Base-by-base conservation (phyloP, 768 basidiomycete species). In the Podaxis rugospora region DNA sequence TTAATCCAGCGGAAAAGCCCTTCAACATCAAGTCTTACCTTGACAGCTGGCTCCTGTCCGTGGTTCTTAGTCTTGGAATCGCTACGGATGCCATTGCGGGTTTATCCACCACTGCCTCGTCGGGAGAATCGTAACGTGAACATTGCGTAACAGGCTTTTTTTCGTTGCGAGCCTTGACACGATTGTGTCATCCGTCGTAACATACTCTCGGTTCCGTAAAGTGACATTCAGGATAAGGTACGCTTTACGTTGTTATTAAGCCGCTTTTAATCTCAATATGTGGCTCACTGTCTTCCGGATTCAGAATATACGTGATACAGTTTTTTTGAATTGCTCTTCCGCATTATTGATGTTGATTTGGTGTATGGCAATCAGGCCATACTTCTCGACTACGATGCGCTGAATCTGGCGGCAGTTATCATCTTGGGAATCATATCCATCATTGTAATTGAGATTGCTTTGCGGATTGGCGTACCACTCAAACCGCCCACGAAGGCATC, bases 21-120 rank as follows among this genome's bases (percentile, higher is more conserved):
- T 51, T 52, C 57, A 47, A 54, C 10, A 21, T 54, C 27, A 53
- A 53, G 21, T 32, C 59, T 2, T 60, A 47, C 40, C 51, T 60
- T 16, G 51, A 54, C 11, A 51, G 44, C 1, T 60, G 50, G 57
- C 6, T 47, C 2, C 46, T 54, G 35, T 16, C 28, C 5, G 46
- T 32, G 13, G 32, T 60, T 16, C n/a, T 60, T 6, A 46, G 54
- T 9, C 51, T 60, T 23, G 56, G 56, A 2, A 25, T 57, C n/a
- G 56, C 46, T 4, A 2, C 11, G 18, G 56, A 57, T 25, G 47
- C 28, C 11, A 1, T 57, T 9, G 7, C 21, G 21, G 21, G 21
- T 21, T 21, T 21, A 21, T 21, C 21, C 21, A 21, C 21, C 21
- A 21, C 21, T 21, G 21, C 21, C 21, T 21, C 21, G 21, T 21